Evolutionary conservation across 2,329 filamentous ascomycete species (phyloP), one percentile per base, ranked within the genome.

Genomic region (Diaporthe sp.): DNA sequence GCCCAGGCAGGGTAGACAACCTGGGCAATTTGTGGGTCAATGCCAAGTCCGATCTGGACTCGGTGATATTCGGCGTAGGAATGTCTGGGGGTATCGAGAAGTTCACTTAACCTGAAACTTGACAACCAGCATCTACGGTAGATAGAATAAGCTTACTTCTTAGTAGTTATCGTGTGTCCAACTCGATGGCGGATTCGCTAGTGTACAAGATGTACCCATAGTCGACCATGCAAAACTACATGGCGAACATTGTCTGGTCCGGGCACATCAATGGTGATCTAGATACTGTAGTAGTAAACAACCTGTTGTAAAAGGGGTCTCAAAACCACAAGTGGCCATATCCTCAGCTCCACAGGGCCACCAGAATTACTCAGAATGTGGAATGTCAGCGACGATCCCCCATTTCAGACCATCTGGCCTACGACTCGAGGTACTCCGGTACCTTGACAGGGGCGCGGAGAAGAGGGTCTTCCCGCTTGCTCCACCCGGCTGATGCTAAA

Each of bases 91-190:
- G 2, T n/a, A 45, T 64, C 60, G 57, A 15, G 40, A n/a, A 64
- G 33, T 64, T 61, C 58, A 6, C 38, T 42, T 12, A 61, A 30
- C 38, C 25, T 61, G 58, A 61, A 61, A 61, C 58, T 61, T 42
- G 38, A 17, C 10, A 61, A 15, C 38, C 38, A 61, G n/a, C 58
- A 61, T 45, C 58, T 61, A 19, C 38, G 58, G 57, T 13, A 64
- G 58, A 22, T 64, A 13, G 60, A 64, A 64, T 64, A 64, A 64
- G 60, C 60, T 47, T 64, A 64, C 60, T 45, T 64, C 17, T 5
- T 30, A 61, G 58, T 45, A 8, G 25, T 19, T 61, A 25, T 60
- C 40, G 12, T 57, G 30, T 57, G 30, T 19, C 30, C 30, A 19
- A 38, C 17, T 55, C 17, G 30, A 57, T n/a, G 19, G 8, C 54